Percentiles rank a stretch among this genome's conserved stretches.
Conservation (phyloP, 129 eudicot genomes). For the Artemisia argyi region DNA sequence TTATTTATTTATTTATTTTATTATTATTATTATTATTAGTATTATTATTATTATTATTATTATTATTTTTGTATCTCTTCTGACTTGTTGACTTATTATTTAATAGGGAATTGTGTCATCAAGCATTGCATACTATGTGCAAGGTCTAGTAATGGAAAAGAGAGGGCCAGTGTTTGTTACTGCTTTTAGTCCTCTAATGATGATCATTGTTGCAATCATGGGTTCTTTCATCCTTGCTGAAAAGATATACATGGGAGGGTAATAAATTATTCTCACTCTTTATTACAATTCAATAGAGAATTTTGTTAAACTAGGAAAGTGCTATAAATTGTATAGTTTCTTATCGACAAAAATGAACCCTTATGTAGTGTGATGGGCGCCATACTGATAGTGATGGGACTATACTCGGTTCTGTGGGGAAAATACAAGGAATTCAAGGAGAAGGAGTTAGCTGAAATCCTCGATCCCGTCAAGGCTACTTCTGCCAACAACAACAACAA, state of each 20-base stretch:
- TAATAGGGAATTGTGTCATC: constrained; percentile 90
- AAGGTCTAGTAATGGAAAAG: constrained; percentile 92
- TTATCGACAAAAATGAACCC: not conserved
- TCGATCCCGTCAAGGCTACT: constrained; percentile 55
- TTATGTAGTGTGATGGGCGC: constrained; percentile 74
- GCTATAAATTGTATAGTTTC: not conserved
- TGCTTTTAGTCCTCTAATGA: constrained; percentile 96
- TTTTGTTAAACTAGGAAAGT: no score
- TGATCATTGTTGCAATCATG: constrained; percentile 98
- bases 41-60: no score
- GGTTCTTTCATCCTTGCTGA: constrained; percentile 93
- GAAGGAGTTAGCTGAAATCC: constrained; percentile 52
- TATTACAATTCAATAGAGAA: not conserved
- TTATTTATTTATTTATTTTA: no score
- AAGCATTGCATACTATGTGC: constrained; percentile 96
- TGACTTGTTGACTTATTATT: constrained; percentile 6
- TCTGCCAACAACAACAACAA: constrained; percentile 31
- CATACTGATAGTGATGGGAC: constrained; percentile 70
- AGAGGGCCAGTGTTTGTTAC: constrained; percentile 98
- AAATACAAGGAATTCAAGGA: constrained; percentile 89
- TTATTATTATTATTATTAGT: no score
- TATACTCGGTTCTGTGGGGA: constrained; percentile 94
- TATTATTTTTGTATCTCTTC: not conserved
- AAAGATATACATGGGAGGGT: constrained; percentile 93
- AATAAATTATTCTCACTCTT: constrained; percentile 22